Base-by-base conservation (phyloP, 768 basidiomycete species). In the Leccinum longicurvipes region DNA sequence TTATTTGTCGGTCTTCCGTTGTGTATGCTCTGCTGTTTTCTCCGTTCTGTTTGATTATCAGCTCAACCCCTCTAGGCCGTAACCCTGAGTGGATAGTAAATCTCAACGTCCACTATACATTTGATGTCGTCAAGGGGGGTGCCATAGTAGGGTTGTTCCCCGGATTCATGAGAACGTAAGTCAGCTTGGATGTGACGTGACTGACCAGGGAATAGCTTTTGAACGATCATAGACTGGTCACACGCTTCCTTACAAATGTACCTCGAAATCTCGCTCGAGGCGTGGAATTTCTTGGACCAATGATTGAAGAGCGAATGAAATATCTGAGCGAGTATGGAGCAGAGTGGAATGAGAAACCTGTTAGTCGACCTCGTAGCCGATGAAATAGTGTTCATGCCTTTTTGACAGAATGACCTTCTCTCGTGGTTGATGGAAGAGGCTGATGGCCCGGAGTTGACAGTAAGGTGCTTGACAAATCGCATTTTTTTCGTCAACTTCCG, bases 71-170 rank as follows among this genome's bases (percentile, higher is more conserved):
- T 14, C 12, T 24, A 44, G 42, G 42, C 42, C 42, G 42, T 6
- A 23, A 44, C 17, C 19, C 42, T 4, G 73, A 72, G 8, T 79
- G 75, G 60, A 52, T 62, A 15, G 56, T n/a, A n/a, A n/a, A 56
- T 27, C 55, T 74, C 23, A 67, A 62, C n/a, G 64, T 72, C 29
- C 42, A 27, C 4, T 75, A 66, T 52, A 61, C 74, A 1, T 6
- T 68, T 0, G 64, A 72, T 29, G 58, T 76, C 2, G 14, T 62
- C 1, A 61, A 48, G 19, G 66, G 54, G 6, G 62, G 55, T 0
- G 19, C n/a, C 2, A 27, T 72, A 1, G 54, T 76, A 14, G 55
- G 53, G 5, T 11, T 66, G 3, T 68, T 76, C 25, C 79, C 79
- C 0, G 24, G 52, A 23, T 42, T 47, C 23, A 12, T 24, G 5